Percentiles rank a stretch among this genome's conserved stretches.
Conservation (phyloP, 1,284 basidiomycete genomes). For the Rhodotorula sp. region DNA sequence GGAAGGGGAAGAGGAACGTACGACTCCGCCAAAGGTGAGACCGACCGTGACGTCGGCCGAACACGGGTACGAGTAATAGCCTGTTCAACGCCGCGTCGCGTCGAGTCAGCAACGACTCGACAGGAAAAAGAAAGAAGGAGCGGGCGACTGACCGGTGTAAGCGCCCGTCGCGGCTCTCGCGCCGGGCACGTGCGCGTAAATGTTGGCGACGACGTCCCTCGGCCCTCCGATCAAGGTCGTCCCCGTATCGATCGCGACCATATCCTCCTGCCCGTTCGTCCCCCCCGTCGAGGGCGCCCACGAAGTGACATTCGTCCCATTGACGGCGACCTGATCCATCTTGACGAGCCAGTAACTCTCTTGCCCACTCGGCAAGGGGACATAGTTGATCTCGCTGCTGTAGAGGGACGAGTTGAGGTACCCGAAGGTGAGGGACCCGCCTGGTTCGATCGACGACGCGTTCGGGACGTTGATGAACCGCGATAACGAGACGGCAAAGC, state of each 20-base stretch:
- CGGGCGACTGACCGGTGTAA: conserved; percentile 36
- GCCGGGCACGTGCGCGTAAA: conserved; percentile 45
- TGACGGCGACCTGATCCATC: conserved; percentile 48
- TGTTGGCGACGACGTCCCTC: conserved; percentile 29
- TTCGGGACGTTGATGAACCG: conserved; percentile 49
- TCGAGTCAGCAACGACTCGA: background rate
- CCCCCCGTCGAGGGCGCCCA: background rate
- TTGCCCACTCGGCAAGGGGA: conserved; percentile 45
- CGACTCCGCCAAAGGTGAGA: conserved; percentile 41
- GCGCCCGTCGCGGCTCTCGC: conserved; percentile 41
- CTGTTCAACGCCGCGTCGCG: conserved; percentile 3
- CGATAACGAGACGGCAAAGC: conserved; percentile 52
- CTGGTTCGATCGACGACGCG: conserved; percentile 42
- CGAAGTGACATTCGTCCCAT: conserved; percentile 47
- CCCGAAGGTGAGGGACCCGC: conserved; percentile 53
- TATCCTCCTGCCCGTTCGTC: conserved; percentile 3
- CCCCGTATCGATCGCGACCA: conserved; percentile 48
- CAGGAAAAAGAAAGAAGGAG: background rate
- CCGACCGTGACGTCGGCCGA: conserved; percentile 32
- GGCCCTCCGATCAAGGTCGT: conserved; percentile 48
- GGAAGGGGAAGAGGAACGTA: conserved; percentile 1
- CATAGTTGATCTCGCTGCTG: conserved; percentile 50
- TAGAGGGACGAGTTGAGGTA: conserved; percentile 50
- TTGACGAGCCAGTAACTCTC: conserved; percentile 53
- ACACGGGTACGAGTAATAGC: conserved; percentile 46